Evolutionary conservation across 306 rosid genomes (phyloP).

Genomic region (Malus sylvestris): DNA sequence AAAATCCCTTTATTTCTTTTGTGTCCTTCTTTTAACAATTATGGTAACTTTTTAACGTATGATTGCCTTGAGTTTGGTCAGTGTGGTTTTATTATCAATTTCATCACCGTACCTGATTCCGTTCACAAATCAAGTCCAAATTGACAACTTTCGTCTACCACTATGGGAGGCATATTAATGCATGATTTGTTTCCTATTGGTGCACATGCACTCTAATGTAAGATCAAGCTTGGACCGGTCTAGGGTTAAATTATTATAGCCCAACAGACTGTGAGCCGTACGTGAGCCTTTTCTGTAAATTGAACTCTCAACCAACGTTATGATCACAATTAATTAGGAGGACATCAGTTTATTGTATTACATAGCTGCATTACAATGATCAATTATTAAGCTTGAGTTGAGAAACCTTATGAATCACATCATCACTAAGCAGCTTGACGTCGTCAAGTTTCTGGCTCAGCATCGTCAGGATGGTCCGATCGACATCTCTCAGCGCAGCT

Average conservation of each 20-base stretch:
- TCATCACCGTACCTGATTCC: background rate
- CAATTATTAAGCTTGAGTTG: background rate
- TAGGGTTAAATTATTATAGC: background rate
- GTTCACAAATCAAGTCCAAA: background rate
- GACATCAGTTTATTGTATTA: background rate
- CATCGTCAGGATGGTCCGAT: conserved; percentile 8
- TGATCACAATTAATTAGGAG: background rate
- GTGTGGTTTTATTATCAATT: no score
- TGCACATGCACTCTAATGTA: background rate
- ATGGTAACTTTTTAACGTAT: background rate
- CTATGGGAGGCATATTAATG: background rate
- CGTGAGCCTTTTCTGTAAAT: background rate
- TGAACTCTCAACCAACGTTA: background rate
- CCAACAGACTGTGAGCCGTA: background rate
- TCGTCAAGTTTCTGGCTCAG: conserved; percentile 20
- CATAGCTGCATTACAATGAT: background rate
- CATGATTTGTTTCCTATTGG: background rate
- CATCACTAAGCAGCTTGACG: conserved; percentile 4
- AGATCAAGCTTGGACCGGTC: background rate
- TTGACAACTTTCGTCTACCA: background rate
- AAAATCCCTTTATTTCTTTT: background rate
- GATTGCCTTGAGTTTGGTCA: background rate
- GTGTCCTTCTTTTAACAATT: background rate
- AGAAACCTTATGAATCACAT: background rate
- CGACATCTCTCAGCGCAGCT: conserved; percentile 11